A percentile compares a stretch with the other conserved stretches of the same genome.
phyloP scores from a whole-genome alignment of 2,329 filamentous ascomycete genomes.

The Phaeophleospora eucalypticola region DNA sequence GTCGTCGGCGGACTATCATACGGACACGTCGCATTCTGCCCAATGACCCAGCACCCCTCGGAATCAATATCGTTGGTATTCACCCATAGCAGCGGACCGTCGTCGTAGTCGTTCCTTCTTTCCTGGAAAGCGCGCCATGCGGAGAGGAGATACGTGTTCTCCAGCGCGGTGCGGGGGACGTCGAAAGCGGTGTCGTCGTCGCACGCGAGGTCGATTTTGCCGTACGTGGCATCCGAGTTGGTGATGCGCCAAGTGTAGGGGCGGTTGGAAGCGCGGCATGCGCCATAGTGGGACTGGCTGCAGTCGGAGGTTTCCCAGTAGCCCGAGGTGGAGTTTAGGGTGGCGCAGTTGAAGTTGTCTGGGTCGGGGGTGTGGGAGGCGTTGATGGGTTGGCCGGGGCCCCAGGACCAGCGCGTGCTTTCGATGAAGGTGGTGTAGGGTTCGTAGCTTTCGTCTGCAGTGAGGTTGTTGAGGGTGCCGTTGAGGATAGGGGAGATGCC shows the following conservation, averaged over 20 bases:
- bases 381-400: constrained; percentile 52
- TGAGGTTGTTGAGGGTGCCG: constrained; percentile 48
- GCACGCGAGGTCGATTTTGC: constrained; percentile 45
- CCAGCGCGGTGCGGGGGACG: constrained; percentile 58
- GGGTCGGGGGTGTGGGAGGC: constrained; percentile 31
- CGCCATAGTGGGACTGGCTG: constrained; percentile 46
- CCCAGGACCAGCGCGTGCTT: constrained; percentile 59
- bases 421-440: constrained; percentile 51
- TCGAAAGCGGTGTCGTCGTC: constrained; percentile 48
- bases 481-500: constrained; percentile 60
- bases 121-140: constrained; percentile 24
- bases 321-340: constrained; percentile 49
- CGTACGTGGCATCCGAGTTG: constrained; percentile 33
- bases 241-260: constrained; percentile 59
- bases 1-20: constrained; percentile 42
- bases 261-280: constrained; percentile 52
- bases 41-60: constrained; percentile 58
- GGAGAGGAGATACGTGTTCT: constrained; percentile 56
- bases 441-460: constrained; percentile 45
- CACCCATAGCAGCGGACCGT: constrained; percentile 46
- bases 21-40: constrained; percentile 55
- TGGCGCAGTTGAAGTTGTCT: constrained; percentile 50
- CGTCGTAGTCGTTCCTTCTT: constrained; percentile 24
- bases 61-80: constrained; percentile 59
- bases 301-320: constrained; percentile 59